Base-by-base conservation (phyloP, 1,139 yeast species). In the Martiniozyma asiatica region DNA sequence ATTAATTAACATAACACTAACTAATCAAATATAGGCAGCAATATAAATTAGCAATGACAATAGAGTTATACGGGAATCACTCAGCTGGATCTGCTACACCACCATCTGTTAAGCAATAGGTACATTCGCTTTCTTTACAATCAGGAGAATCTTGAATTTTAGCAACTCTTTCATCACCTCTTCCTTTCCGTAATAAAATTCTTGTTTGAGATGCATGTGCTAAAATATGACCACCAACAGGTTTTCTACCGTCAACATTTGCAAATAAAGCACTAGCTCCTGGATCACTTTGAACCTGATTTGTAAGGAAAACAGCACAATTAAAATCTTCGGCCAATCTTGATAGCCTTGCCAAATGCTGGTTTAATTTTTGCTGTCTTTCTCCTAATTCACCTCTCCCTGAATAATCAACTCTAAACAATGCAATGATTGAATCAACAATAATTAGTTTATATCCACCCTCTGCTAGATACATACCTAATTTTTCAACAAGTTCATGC, bases 201-300 rank as follows among this genome's bases (percentile, higher is more conserved):
- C 78, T 58, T 2, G 79, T 73, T 4, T 77, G 78, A 11, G 76
- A 68, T 1, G 77, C 77, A 50, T 71, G 77, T 1, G 77, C 77
- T 33, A 72, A 50, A 22, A 71, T 71, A 48, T 72, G 79, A 0
- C 78, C 79, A 17, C 78, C 79, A 35, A 72, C 67, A 44, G 79
- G 79, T 44, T 72, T 72, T 37, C 77, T 58, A 8, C 78, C 76
- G 50, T 73, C 79, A 12, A 73, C 75, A 21, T 73, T 58, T 1
- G 78, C 78, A 55, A 72, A 72, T 33, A 72, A 50, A 3, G 76
- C 69, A 32, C 75, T 68, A 0, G 78, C 79, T 26, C 79, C 79
- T 1, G 78, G 78, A 41, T 72, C 78, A n/a, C 75, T 66, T 46
- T 72, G 79, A 8, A 70, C 77, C 45, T 72, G 78, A 36, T 71